phyloP scores from a whole-genome alignment of 306 rosid genomes.

The Inga oerstediana region DNA sequence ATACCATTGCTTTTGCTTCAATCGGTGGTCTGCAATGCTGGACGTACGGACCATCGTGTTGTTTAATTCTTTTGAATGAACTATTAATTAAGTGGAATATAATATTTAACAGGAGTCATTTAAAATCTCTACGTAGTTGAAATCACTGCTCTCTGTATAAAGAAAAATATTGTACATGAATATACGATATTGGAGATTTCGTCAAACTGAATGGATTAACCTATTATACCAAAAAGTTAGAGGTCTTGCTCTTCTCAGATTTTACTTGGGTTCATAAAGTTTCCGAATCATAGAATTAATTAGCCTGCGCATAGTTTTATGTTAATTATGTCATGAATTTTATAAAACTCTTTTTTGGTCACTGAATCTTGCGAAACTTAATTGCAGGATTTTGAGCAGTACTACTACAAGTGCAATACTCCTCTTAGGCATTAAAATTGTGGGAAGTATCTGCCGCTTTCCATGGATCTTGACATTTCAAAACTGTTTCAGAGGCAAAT shows the following conservation, averaged over 20 bases:
- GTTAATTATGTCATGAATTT: slow-evolving; percentile 17
- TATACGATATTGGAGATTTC: slow-evolving; percentile 5
- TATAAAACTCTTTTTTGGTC: neutral
- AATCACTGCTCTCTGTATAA: neutral
- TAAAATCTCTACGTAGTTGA: neutral
- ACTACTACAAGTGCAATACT: slow-evolving; percentile 18
- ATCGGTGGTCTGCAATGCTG: neutral
- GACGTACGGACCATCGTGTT: neutral
- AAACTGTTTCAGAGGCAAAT: slow-evolving; percentile 61
- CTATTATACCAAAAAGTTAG: neutral
- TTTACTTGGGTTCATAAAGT: slow-evolving; percentile 9
- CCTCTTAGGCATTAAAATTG: slow-evolving; percentile 10
- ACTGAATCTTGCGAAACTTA: neutral
- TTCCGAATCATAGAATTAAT: neutral
- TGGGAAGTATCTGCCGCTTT: slow-evolving; percentile 36
- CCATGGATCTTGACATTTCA: slow-evolving; percentile 54
- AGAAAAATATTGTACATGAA: neutral
- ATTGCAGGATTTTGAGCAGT: slow-evolving; percentile 50
- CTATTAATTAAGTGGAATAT: neutral
- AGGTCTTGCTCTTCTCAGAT: neutral
- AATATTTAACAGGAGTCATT: neutral
- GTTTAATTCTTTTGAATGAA: neutral
- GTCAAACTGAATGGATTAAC: neutral
- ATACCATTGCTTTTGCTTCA: neutral
- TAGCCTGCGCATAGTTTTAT: slow-evolving; percentile 1